Evolutionary conservation across 108 stramenopile species (phyloP), one percentile per base, ranked within the genome.

Genomic region (Skeletonema menzelii): DNA sequence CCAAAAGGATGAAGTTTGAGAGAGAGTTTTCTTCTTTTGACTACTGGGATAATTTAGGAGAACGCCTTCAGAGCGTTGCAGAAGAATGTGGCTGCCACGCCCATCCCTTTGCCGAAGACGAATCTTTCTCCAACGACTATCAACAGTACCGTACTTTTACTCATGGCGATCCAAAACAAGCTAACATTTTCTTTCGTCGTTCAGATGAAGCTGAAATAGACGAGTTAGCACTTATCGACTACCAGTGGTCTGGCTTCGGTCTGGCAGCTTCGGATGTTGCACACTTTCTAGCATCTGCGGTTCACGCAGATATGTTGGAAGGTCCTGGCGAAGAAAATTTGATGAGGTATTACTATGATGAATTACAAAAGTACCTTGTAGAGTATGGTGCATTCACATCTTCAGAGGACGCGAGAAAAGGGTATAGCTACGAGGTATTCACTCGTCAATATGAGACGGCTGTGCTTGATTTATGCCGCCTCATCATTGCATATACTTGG

Each of bases 261-360:
- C 69, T 90, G n/a, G 89, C 87, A 17, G 85, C 89, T 12, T 80
- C 85, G 24, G 89, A 90, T 56, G 70, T 90, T 26, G 89, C 89
- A 19, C 86, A 90, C 55, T 76, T 71, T 42, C 69, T 90, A 35
- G 53, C 63, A 27, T 64, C 70, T 47, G 83, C 86, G 2, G 72
- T 87, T 30, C 56, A 75, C 8, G 76, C 73, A 24, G 66, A 61
- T 27, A 46, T 84, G 27, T 73, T 83, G n/a, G 58, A 68, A 46
- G 83, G 82, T 66, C 78, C 82, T 10, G 40, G 64, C 20, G 86
- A 87, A 81, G 31, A 73, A 8, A 20, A 38, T 26, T 61, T 87
- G 12, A 60, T 83, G 26, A 71, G 75, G 31, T 68, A 83, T 30
- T 87, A 85, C 72, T 77, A 83, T 57, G 63, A 56, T 20, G 62